Percentiles rank a stretch among this genome's conserved stretches.
Conservation (phyloP, 345 rosid genomes). For the Linum tenue region DNA sequence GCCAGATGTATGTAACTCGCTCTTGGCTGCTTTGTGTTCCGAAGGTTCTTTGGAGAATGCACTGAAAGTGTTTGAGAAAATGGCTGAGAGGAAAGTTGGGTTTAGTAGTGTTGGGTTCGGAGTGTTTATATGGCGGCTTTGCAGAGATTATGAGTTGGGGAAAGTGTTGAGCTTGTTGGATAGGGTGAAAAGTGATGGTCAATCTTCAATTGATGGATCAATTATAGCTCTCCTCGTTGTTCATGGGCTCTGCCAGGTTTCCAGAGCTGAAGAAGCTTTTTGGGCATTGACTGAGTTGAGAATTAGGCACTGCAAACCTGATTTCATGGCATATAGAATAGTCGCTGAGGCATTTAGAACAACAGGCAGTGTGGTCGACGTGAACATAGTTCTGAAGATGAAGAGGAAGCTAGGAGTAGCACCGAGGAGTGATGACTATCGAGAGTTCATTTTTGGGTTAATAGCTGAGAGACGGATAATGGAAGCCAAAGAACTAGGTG, state of each 20-base stretch:
- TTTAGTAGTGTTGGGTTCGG: conserved; percentile 66
- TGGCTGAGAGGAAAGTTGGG: conserved; percentile 34
- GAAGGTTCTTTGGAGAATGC: conserved; percentile 45
- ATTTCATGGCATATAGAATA: conserved; percentile 79
- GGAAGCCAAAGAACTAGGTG: conserved; percentile 67
- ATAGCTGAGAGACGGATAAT: conserved; percentile 38
- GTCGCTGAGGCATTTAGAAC: conserved; percentile 59
- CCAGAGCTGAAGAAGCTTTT: conserved; percentile 52
- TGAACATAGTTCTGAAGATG: conserved; percentile 59
- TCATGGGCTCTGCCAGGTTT: conserved; percentile 58
- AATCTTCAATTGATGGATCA: conserved; percentile 52
- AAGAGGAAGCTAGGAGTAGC: conserved; percentile 90
- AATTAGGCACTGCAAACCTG: conserved; percentile 68
- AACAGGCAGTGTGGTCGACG: conserved; percentile 43
- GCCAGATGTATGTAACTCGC: conserved; percentile 50
- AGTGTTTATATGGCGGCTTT: conserved; percentile 50
- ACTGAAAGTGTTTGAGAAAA: conserved; percentile 50
- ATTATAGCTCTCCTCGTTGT: conserved; percentile 58
- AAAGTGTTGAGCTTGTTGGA: conserved; percentile 41
- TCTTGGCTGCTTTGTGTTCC: conserved; percentile 52
- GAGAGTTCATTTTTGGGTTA: conserved; percentile 53
- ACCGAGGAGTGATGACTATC: conserved; percentile 65
- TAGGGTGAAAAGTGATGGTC: conserved; percentile 27
- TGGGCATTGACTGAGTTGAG: conserved; percentile 62
- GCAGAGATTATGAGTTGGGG: conserved; percentile 28